Base-by-base conservation (phyloP, 2,329 filamentous ascomycete species). In the Bipolaris bicolor region DNA sequence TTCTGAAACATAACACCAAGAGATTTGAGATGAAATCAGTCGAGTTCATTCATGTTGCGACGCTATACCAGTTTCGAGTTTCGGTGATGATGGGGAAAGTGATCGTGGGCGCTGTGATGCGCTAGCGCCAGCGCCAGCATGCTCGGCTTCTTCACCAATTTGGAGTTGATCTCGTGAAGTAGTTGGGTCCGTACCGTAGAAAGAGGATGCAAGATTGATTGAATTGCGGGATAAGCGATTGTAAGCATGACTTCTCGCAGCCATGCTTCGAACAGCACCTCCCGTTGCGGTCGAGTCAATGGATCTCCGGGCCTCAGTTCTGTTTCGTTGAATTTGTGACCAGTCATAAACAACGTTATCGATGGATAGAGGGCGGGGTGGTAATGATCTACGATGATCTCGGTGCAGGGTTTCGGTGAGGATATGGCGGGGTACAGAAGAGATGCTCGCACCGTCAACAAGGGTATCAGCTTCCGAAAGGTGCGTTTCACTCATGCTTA, bases 401-500 rank as follows among this genome's bases (percentile, higher is more conserved):
- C 43, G 56, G 15, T 56, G 59, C 4, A 58, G 20, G 33, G 44
- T 53, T 36, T 50, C 55, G 15, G 33, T 15, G 1, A 52, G 22
- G 3, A 58, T 20, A 16, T 51, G 41, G 10, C 41, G 44, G 33
- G 55, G 55, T 15, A 11, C 16, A 44, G 55, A 47, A 33, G 49
- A 34, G 18, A 49, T 52, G 18, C 40, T 55, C n/a, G 31, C 26
- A 7, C 44, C 52, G 15, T 62, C 55, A 33, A 59, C 41, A 20
- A 40, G 49, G 11, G 61, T 63, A 26, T 56, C 52, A 24, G 58
- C 55, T 13, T 61, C 58, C 3, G 61, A 63, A 16, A 55, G 13
- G 5, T 40, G 31, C 9, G 58, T 54, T 37, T 55, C 60, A 46
- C 60, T 62, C 18, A 64, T 58, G 44, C 52, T 63, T 11, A 59